Base-by-base conservation (phyloP, 331 rosid species). In the Saraca asoca region DNA sequence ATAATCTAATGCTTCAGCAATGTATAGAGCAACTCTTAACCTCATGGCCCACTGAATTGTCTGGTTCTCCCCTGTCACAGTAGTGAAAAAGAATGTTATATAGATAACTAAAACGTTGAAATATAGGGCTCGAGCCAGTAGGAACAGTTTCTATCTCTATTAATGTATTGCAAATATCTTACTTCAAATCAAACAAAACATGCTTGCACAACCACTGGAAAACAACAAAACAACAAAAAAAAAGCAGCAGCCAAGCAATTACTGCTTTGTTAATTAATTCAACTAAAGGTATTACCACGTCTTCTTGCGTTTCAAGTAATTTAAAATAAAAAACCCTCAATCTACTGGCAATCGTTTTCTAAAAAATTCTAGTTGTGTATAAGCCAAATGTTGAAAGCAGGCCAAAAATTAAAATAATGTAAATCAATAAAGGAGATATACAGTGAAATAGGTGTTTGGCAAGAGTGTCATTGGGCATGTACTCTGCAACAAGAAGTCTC, bases 31-130 rank as follows among this genome's bases (percentile, higher is more conserved):
- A 73, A 87, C 94, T 74, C 96, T 82, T 79, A 89, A 73, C 17
- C 94, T 88, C 95, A 89, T 82, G 56, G 84, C 81, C 96, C 96
- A 89, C 79, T 81, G 87, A 46, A 89, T 82, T 56, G 91, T 89
- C 82, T 83, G 96, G 71, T 84, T 89, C 75, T 89, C 94, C 94
- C 96, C 96, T 86, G 78, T 44, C 70, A 79, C 12, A 29, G 54
- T 74, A 12, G 58, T 41, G 41, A 34, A 52, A 34, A 42, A 63
- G 50, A 63, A 9, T 24, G 38, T 50, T 11, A 51, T 11, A 50
- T 12, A 39, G 62, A 29, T 38, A 51, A 41, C 31, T 51, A 50
- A n/a, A 71, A 8, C 46, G 52, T 64, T 54, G 34, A 61, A 29
- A 38, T 38, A 51, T 18, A 17, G 39, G 12, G 33, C 41, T 42